A percentile compares a stretch with the other conserved stretches of the same genome.
Conservation (phyloP, 1,284 basidiomycete species). For the Trichosporon ovoides region DNA sequence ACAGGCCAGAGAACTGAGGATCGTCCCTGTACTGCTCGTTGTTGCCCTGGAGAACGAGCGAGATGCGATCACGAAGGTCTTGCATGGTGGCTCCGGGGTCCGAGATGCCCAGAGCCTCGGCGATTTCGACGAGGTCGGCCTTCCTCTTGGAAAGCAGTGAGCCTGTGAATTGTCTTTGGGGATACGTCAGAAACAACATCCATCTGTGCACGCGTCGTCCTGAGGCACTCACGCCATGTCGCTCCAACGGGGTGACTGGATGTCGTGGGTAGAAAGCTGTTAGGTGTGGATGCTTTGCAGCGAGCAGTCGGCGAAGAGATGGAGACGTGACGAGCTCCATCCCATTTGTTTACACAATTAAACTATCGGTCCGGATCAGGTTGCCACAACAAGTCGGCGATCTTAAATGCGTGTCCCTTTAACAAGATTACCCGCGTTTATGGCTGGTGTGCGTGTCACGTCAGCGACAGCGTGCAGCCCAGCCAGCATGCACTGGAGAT, state of each 20-base stretch:
- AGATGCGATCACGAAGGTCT: constrained; percentile 35
- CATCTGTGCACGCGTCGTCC: neutral
- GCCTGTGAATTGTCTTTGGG: constrained; percentile 30
- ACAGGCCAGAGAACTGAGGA: constrained; percentile 43
- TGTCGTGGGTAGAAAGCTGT: neutral
- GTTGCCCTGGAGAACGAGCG: constrained; percentile 33
- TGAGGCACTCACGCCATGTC: constrained; percentile 22
- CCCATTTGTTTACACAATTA: constrained; percentile 3
- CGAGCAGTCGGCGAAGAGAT: neutral
- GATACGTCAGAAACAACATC: neutral
- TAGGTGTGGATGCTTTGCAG: constrained; percentile 9
- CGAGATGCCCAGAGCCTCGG: constrained; percentile 31
- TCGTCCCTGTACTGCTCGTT: constrained; percentile 21
- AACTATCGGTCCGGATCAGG: neutral
- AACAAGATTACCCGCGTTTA: neutral
- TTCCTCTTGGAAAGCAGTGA: constrained; percentile 37
- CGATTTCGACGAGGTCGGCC: constrained; percentile 42
- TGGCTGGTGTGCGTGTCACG: constrained; percentile 1
- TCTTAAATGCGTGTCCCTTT: neutral
- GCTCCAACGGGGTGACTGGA: neutral
- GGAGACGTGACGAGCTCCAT: neutral
- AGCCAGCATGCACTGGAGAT: no score
- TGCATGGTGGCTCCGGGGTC: constrained; percentile 21
- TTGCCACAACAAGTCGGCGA: neutral
- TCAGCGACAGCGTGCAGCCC: neutral